Evolutionary conservation across 1,139 yeast genomes (phyloP).

Genomic region (Saccharomyces pastorianus): DNA sequence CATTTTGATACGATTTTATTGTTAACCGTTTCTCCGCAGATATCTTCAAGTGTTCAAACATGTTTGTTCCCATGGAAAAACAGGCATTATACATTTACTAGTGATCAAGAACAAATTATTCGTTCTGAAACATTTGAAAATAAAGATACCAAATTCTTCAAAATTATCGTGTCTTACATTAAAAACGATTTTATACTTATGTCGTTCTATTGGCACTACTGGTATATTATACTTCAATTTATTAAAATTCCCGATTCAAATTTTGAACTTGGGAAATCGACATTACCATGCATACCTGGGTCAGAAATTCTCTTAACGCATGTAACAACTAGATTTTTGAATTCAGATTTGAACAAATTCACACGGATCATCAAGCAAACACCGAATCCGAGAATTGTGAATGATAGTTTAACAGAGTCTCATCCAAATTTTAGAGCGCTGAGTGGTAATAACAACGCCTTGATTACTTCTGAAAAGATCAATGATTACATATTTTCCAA

Average conservation of each 20-base stretch:
- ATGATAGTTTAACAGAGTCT: slow-evolving; percentile 1
- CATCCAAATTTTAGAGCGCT: background rate
- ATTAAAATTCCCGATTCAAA: slow-evolving; percentile 4
- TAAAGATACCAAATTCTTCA: slow-evolving; percentile 17
- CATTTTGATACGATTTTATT: slow-evolving; percentile 23
- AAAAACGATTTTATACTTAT: slow-evolving; percentile 23
- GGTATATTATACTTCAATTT: slow-evolving; percentile 22
- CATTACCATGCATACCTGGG: slow-evolving; percentile 15
- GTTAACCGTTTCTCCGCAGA: slow-evolving; percentile 10
- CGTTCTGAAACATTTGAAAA: slow-evolving; percentile 7
- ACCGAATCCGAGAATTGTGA: slow-evolving; percentile 1
- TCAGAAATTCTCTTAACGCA: slow-evolving; percentile 13
- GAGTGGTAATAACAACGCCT: background rate
- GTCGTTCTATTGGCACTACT: slow-evolving; percentile 30
- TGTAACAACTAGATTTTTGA: slow-evolving; percentile 13
- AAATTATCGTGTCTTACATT: slow-evolving; percentile 27
- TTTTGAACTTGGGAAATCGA: slow-evolving; percentile 1
- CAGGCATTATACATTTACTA: slow-evolving; percentile 8
- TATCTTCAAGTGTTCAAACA: slow-evolving; percentile 3
- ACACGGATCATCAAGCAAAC: slow-evolving; percentile 13
- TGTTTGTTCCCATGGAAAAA: slow-evolving; percentile 21
- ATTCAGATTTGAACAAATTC: slow-evolving; percentile 17
- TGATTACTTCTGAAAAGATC: background rate
- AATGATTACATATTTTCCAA: slow-evolving; percentile 22
- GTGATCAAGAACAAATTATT: slow-evolving; percentile 1